Evolutionary conservation across 352 stramenopile species (phyloP).

Genomic region (Aphanomyces invadans): DNA sequence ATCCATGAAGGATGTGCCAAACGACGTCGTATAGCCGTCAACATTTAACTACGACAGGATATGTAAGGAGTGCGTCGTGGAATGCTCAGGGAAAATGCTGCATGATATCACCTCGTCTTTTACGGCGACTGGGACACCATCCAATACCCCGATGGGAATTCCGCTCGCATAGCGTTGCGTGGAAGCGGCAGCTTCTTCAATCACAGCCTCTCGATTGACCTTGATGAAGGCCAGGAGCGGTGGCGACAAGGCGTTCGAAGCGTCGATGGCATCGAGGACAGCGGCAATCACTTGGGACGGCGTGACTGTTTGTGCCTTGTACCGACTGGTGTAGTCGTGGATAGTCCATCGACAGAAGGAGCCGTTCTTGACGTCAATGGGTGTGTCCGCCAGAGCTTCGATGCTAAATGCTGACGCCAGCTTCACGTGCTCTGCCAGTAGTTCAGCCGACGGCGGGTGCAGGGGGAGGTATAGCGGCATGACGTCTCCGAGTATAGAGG

Average conservation of each 20-base stretch:
- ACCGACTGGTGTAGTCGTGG: slow-evolving; percentile 54
- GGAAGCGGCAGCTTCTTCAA: slow-evolving; percentile 58
- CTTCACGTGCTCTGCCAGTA: background rate
- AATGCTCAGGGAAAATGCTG: background rate
- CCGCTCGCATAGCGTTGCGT: slow-evolving; percentile 57
- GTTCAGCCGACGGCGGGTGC: slow-evolving; percentile 11
- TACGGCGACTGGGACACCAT: slow-evolving; percentile 81
- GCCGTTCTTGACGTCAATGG: background rate
- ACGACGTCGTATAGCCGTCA: slow-evolving; percentile 49
- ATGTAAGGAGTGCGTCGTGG: background rate
- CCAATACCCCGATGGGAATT: slow-evolving; percentile 58
- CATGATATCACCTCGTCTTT: slow-evolving; percentile 68
- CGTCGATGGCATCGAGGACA: slow-evolving; percentile 43
- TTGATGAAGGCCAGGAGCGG: slow-evolving; percentile 68
- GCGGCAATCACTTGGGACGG: slow-evolving; percentile 63
- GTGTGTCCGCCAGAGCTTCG: background rate
- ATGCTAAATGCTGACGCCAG: background rate
- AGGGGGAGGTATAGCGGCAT: slow-evolving; percentile 71
- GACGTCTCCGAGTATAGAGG: slow-evolving; percentile 41
- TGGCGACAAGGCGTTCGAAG: slow-evolving; percentile 39
- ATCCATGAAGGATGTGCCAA: slow-evolving; percentile 65
- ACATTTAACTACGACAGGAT: slow-evolving; percentile 29
- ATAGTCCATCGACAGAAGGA: slow-evolving; percentile 63
- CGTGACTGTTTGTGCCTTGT: slow-evolving; percentile 36
- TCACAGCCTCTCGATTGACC: slow-evolving; percentile 60